Evolutionary conservation across 2,329 filamentous ascomycete species (phyloP).

Genomic region (Xylogone sp.): DNA sequence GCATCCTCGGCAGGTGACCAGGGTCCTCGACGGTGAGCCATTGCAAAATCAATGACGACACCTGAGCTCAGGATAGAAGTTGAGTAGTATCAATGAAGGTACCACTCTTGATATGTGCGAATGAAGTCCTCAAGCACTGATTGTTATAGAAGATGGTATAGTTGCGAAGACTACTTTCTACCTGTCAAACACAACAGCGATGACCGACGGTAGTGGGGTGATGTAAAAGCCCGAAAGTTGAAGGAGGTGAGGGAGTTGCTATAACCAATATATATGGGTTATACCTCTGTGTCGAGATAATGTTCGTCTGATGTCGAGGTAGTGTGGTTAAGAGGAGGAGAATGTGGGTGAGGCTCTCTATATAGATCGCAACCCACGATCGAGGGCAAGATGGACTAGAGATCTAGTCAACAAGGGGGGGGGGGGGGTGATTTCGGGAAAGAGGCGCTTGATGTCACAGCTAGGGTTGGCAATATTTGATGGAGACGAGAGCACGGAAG

Average conservation of each 20-base stretch:
- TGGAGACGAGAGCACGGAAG: background rate
- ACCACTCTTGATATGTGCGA: no score
- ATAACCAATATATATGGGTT: no score
- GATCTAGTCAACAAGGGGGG: background rate
- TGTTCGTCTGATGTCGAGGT: background rate
- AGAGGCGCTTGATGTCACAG: background rate
- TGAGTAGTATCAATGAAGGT: no score
- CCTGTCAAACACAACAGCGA: background rate
- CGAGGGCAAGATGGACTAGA: background rate
- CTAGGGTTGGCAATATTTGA: background rate
- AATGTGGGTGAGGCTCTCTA: background rate
- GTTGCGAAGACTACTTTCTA: no score
- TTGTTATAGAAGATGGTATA: background rate
- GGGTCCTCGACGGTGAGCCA: conserved; percentile 66
- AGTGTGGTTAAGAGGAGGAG: background rate
- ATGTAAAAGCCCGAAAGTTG: no score
- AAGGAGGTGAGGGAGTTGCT: no score
- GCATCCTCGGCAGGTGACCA: conserved; percentile 79
- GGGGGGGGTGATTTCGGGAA: background rate
- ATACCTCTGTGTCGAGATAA: background rate
- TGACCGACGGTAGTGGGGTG: no score
- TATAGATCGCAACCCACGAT: background rate
- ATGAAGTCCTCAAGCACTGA: no score
- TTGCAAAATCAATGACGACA: conserved; percentile 6
- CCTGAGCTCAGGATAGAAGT: background rate